phyloP scores from a whole-genome alignment of 331 rosid genomes.

The Acacia pycnantha region DNA sequence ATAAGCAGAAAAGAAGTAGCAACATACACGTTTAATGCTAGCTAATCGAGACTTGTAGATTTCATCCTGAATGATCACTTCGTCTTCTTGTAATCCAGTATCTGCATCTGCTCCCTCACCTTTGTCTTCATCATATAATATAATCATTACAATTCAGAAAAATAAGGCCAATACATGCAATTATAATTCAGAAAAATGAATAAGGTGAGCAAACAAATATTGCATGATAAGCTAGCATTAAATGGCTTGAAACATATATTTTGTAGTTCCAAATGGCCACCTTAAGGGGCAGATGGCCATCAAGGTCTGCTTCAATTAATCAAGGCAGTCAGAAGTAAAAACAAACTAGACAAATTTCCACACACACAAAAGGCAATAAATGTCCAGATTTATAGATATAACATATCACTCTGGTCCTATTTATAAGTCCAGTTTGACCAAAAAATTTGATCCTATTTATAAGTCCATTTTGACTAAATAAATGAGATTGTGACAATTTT shows the following conservation, averaged over 20 bases:
- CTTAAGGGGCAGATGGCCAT: background rate
- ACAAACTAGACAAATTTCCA: background rate
- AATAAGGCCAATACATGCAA: conserved; percentile 17
- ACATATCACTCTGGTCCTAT: too few species aligned
- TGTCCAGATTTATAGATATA: background rate
- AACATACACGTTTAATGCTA: conserved; percentile 86
- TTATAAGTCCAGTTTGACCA: too few species aligned
- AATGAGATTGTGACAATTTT: too few species aligned
- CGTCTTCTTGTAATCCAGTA: conserved; percentile 73
- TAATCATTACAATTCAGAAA: conserved; percentile 23
- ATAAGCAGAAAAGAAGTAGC: conserved; percentile 5
- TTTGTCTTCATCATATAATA: conserved; percentile 51
- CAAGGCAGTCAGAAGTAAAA: conserved; percentile 14
- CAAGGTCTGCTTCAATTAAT: conserved; percentile 12
- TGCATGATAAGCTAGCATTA: conserved; percentile 3
- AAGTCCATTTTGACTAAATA: too few species aligned
- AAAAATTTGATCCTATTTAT: too few species aligned
- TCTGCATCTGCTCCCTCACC: conserved; percentile 75
- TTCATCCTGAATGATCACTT: conserved; percentile 81
- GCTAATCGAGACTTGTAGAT: conserved; percentile 89
- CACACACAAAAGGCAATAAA: background rate
- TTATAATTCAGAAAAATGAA: conserved; percentile 11
- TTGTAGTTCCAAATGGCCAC: conserved; percentile 17
- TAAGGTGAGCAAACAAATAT: conserved; percentile 8
- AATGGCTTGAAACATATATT: conserved; percentile 15